Evolutionary conservation across 306 rosid species (phyloP).

Genomic region (Inga laurina): DNA sequence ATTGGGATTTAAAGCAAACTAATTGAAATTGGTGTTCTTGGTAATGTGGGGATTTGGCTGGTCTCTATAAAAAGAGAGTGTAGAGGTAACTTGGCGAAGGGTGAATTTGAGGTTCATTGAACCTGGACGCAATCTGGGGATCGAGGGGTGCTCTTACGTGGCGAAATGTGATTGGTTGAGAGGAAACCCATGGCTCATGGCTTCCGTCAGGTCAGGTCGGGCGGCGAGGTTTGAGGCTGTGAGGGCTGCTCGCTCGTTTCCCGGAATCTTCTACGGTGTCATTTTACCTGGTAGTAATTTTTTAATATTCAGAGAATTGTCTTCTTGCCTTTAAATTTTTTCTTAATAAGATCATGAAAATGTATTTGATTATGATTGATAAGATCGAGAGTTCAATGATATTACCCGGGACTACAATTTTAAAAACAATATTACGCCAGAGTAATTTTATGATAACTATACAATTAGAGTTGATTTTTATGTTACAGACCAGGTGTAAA

Average conservation of each 20-base stretch:
- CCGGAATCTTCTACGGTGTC: neutral
- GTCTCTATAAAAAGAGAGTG: neutral
- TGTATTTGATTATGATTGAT: no score
- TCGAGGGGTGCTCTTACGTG: slow-evolving; percentile 10
- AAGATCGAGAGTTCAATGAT: no score
- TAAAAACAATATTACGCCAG: no score
- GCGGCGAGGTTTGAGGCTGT: slow-evolving; percentile 3
- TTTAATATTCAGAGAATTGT: neutral
- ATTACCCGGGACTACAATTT: no score
- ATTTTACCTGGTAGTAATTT: neutral
- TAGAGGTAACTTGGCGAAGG: neutral
- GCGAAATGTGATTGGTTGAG: neutral
- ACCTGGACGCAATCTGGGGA: slow-evolving; percentile 50
- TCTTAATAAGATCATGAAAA: no score
- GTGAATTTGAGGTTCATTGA: slow-evolving; percentile 50
- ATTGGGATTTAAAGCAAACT: neutral
- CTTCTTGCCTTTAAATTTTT: neutral
- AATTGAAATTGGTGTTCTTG: neutral
- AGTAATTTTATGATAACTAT: no score
- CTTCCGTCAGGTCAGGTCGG: slow-evolving; percentile 29
- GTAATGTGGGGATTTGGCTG: neutral
- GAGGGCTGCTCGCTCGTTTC: neutral
- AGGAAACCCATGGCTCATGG: slow-evolving; percentile 42
- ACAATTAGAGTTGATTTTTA: no score
- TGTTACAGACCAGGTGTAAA: no score